These are phyloP conservation scores for Coemansia sp. DNA, from an alignment of 192 early-diverging fungal species.

Conservation along the genomic window DNA sequence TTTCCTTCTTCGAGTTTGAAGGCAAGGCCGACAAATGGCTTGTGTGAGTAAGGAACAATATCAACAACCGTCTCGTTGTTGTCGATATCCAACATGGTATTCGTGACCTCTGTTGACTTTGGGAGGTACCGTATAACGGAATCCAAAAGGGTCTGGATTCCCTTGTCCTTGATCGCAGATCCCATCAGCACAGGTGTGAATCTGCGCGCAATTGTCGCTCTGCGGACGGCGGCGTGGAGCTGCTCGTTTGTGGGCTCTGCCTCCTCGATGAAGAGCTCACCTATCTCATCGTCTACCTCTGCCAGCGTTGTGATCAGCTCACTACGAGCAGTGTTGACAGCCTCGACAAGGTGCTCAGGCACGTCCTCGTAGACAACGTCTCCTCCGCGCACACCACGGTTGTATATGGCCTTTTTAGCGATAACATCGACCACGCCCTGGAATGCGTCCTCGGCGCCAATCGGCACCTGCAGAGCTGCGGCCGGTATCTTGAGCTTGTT, in stretches of 20 bases:
- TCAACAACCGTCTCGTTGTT: conserved; percentile 62
- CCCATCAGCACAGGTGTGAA: conserved; percentile 86
- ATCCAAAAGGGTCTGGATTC: conserved; percentile 73
- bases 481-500: conserved; percentile 74
- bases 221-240: conserved; percentile 72
- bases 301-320: conserved; percentile 78
- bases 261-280: conserved; percentile 78
- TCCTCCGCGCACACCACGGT: conserved; percentile 85
- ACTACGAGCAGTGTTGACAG: conserved; percentile 65
- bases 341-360: conserved; percentile 62
- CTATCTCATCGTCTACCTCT: conserved; percentile 81
- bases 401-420: conserved; percentile 81
- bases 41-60: conserved; percentile 63
- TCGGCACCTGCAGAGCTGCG: conserved; percentile 79
- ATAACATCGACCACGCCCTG: conserved; percentile 91
- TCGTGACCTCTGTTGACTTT: conserved; percentile 67
- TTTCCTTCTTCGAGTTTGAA: conserved; percentile 92
- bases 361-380: conserved; percentile 70
- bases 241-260: conserved; percentile 67
- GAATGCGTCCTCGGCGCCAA: conserved; percentile 85
- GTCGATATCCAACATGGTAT: conserved; percentile 70
- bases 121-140: conserved; percentile 72
- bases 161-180: conserved; percentile 83
- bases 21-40: conserved; percentile 81
- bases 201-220: conserved; percentile 72